A percentile compares a stretch with the other conserved stretches of the same genome.
These are phyloP conservation scores for Penicillium fuscoglaucum DNA, from an alignment of 2,329 filamentous ascomycete species.

Conservation along the genomic window DNA sequence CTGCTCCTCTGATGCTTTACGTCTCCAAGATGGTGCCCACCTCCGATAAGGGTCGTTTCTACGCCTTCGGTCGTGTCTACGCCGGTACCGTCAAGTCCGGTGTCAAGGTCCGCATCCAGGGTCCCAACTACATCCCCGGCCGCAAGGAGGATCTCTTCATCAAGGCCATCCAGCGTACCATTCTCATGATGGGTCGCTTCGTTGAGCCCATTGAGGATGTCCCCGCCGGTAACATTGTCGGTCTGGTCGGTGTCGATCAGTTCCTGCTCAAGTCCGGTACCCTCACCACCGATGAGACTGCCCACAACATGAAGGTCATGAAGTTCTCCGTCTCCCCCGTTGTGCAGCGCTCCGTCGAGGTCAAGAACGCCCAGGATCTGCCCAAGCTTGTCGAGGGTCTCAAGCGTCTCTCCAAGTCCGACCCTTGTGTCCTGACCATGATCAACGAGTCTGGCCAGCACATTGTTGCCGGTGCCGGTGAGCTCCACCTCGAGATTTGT, in stretches of 20 bases:
- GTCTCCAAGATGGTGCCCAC: constrained; percentile 99
- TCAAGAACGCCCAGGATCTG: constrained; percentile 99
- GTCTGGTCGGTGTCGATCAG: constrained; percentile 98
- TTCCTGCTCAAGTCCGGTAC: constrained; percentile 99
- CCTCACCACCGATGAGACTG: constrained; percentile 92
- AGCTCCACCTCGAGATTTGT: constrained; percentile 99
- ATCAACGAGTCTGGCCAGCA: constrained; percentile 96
- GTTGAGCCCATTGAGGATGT: constrained; percentile 99
- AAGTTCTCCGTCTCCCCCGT: constrained; percentile 99
- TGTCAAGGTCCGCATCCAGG: constrained; percentile 99
- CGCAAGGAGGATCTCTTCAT: constrained; percentile 99
- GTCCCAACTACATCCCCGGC: constrained; percentile 95
- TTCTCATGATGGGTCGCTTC: constrained; percentile 99
- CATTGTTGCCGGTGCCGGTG: constrained; percentile 98
- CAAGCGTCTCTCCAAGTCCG: constrained; percentile 99
- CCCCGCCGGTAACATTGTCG: constrained; percentile 98
- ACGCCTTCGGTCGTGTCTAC: constrained; percentile 99
- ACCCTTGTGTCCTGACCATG: constrained; percentile 92
- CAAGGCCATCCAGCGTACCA: constrained; percentile 99
- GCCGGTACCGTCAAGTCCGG: constrained; percentile 95
- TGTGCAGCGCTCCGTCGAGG: constrained; percentile 96
- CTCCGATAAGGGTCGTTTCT: constrained; percentile 99
- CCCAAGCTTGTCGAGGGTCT: constrained; percentile 99
- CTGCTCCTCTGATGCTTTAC: constrained; percentile 99
- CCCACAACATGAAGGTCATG: constrained; percentile 99